A percentile compares a stretch with the other conserved stretches of the same genome.
Conservation (phyloP, 2,329 filamentous ascomycete genomes). For the Cercospora sojina region DNA sequence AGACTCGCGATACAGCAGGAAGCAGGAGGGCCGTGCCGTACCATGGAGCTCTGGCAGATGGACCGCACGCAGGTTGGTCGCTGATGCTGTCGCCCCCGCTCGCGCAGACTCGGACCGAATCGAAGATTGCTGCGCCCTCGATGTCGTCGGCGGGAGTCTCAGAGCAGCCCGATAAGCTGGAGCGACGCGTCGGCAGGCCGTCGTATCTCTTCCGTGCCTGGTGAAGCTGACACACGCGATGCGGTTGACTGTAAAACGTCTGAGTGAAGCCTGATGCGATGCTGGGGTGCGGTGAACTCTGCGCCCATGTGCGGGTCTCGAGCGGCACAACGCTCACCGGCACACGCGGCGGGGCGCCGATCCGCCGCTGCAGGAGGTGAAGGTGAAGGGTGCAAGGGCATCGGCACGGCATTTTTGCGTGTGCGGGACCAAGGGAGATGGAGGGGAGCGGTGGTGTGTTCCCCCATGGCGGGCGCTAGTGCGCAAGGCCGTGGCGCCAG, state of each 20-base stretch:
- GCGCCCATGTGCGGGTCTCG: not conserved
- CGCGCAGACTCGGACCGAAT: not conserved
- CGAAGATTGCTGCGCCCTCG: not conserved
- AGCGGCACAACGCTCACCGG: not conserved
- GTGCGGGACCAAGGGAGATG: not conserved
- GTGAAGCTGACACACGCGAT: not conserved
- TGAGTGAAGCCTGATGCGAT: not conserved
- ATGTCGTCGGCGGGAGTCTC: not conserved
- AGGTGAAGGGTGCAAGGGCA: not conserved
- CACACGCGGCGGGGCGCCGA: not conserved
- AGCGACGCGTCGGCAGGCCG: not conserved
- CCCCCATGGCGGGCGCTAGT: slow-evolving; percentile 3
- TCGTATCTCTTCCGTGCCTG: not conserved
- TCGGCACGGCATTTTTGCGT: not conserved
- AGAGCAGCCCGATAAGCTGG: not conserved
- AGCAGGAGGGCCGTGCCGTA: not conserved
- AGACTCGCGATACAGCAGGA: not conserved
- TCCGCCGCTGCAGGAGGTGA: not conserved
- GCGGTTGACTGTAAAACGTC: not conserved
- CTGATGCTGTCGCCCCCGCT: not conserved
- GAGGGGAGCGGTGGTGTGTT: not conserved
- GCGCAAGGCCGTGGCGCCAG: not conserved
- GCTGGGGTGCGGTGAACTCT: not conserved
- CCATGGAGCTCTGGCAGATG: not conserved
- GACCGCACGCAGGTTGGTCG: not conserved